Conservation (phyloP, 495 filamentous ascomycete genomes). For the Hypoxylon subgilvum region DNA sequence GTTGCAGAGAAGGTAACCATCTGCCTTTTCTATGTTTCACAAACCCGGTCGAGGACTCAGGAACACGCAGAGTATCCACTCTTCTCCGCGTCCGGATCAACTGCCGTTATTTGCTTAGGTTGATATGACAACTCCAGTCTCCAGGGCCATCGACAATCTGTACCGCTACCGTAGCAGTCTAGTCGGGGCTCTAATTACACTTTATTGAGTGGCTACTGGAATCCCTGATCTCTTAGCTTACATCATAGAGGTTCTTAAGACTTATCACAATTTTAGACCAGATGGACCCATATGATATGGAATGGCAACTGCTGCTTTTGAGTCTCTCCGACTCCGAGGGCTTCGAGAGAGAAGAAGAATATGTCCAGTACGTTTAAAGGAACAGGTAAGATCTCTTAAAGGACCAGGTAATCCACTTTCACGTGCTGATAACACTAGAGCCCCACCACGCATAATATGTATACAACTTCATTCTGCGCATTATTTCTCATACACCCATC, state of each 20-base stretch:
- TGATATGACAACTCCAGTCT: slow-evolving; percentile 1
- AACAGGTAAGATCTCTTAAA: too few species aligned
- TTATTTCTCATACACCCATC: too few species aligned
- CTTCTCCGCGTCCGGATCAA: background rate
- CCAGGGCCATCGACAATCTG: background rate
- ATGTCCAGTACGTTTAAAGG: too few species aligned
- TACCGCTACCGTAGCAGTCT: slow-evolving; percentile 4
- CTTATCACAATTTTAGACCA: slow-evolving; percentile 4
- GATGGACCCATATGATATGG: slow-evolving; percentile 10
- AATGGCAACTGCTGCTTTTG: background rate
- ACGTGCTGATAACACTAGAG: too few species aligned
- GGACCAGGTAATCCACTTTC: too few species aligned
- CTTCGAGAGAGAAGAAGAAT: too few species aligned
- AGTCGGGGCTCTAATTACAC: slow-evolving; percentile 16
- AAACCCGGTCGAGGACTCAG: slow-evolving; percentile 2
- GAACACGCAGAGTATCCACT: background rate
- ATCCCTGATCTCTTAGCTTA: too few species aligned
- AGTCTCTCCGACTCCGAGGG: too few species aligned
- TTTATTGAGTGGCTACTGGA: too few species aligned
- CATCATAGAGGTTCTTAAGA: too few species aligned
- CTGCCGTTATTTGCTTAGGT: slow-evolving; percentile 9
- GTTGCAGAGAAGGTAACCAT: slow-evolving; percentile 12
- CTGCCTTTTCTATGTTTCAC: slow-evolving; percentile 18
- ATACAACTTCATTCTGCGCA: too few species aligned
- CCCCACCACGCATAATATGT: too few species aligned